These are phyloP conservation scores for Aegilops sharonensis DNA, from an alignment of 176 grass and related monocot species.

Conservation along the genomic window DNA sequence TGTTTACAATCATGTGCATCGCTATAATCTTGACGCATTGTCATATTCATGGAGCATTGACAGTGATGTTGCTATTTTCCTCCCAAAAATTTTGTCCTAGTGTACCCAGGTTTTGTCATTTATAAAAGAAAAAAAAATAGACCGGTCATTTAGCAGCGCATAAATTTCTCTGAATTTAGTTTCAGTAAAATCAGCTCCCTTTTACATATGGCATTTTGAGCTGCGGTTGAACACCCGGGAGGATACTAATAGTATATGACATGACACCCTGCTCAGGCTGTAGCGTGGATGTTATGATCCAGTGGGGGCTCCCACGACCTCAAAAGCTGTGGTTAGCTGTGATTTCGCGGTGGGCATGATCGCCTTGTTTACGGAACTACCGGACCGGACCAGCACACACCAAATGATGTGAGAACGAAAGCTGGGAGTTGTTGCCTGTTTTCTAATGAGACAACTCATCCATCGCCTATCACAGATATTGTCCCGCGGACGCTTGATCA, in stretches of 20 bases:
- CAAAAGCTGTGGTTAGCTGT: constrained; percentile 4
- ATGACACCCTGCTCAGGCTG: neutral
- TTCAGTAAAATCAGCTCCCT: neutral
- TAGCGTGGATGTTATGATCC: constrained; percentile 30
- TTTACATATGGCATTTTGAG: neutral
- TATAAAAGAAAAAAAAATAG: neutral
- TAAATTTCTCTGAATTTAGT: neutral
- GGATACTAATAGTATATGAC: neutral
- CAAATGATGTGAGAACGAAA: neutral
- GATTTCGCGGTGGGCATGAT: neutral
- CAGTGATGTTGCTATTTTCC: neutral
- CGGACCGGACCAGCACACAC: neutral
- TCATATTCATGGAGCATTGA: neutral
- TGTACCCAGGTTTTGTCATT: neutral
- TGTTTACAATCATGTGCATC: neutral
- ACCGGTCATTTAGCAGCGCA: neutral
- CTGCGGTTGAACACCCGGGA: neutral
- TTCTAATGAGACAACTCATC: constrained; percentile 18
- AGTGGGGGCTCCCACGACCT: neutral
- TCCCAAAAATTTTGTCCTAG: neutral
- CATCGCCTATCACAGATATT: constrained; percentile 3
- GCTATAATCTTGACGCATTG: neutral
- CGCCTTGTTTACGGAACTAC: constrained; percentile 21
- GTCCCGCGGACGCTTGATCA: neutral
- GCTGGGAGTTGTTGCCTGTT: neutral